Evolutionary conservation across 164 flowering plant genomes (phyloP).

Genomic region (Paratinospora sagittata): DNA sequence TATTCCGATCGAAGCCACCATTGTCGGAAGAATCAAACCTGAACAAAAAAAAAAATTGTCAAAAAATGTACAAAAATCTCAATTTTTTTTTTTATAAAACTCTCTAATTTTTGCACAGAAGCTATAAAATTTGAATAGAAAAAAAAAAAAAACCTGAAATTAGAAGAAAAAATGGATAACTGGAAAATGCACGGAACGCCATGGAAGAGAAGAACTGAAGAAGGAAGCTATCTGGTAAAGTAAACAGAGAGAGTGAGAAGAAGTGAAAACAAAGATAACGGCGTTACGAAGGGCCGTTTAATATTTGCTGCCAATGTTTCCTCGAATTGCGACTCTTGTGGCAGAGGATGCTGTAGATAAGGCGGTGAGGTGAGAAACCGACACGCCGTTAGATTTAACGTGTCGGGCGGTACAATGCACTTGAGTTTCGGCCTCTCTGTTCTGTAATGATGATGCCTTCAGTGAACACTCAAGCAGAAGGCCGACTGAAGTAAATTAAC

Average conservation of each 20-base stretch:
- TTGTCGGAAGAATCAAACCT: slow-evolving; percentile 13
- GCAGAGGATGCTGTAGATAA: neutral
- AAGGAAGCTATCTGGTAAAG: neutral
- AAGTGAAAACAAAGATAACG: neutral
- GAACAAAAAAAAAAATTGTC: slow-evolving; percentile 9
- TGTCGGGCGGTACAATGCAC: neutral
- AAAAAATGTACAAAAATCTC: neutral
- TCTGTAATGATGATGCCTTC: too few species aligned
- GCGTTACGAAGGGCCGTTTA: neutral
- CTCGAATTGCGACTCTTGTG: slow-evolving; percentile 5
- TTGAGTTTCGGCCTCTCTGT: neutral
- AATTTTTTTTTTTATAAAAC: too few species aligned
- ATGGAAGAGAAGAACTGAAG: neutral
- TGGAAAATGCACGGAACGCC: neutral
- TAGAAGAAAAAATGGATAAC: slow-evolving; percentile 6
- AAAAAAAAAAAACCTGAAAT: slow-evolving; percentile 4
- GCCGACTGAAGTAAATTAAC: neutral
- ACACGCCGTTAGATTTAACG: neutral
- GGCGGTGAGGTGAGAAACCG: neutral
- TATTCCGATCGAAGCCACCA: slow-evolving; percentile 20
- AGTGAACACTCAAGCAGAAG: neutral
- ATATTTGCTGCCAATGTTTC: neutral
- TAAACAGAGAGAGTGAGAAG: neutral
- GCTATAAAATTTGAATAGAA: neutral
- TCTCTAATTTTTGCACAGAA: neutral